Evolutionary conservation across 2,329 filamentous ascomycete genomes (phyloP).

Genomic region (Trichoderma polysporum): DNA sequence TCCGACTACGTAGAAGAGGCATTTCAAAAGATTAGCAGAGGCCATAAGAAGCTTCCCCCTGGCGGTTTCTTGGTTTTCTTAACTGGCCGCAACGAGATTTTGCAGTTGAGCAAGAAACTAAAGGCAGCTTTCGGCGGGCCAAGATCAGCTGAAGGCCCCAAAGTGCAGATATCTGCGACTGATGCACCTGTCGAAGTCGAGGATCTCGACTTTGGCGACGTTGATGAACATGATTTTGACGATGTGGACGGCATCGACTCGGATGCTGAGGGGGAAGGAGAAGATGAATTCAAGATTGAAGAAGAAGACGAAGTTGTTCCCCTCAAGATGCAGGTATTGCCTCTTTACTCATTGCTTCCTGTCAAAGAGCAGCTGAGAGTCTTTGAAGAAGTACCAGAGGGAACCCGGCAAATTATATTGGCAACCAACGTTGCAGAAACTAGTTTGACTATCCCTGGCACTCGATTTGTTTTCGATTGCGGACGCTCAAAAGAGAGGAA

Average conservation of each 20-base stretch:
- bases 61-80: slow-evolving; percentile 93
- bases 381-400: slow-evolving; percentile 81
- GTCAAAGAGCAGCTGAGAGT: slow-evolving; percentile 89
- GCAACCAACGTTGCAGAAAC: slow-evolving; percentile 98
- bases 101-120: slow-evolving; percentile 74
- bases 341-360: slow-evolving; percentile 87
- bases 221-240: slow-evolving; percentile 62
- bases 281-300: slow-evolving; percentile 68
- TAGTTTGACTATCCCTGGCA: slow-evolving; percentile 92
- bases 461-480: slow-evolving; percentile 93
- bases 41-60: slow-evolving; percentile 84
- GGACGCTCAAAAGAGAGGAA: slow-evolving; percentile 89
- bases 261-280: slow-evolving; percentile 52
- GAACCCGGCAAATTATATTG: slow-evolving; percentile 80
- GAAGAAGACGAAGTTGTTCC: slow-evolving; percentile 60
- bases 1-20: slow-evolving; percentile 89
- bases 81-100: slow-evolving; percentile 91
- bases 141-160: slow-evolving; percentile 58
- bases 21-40: slow-evolving; percentile 81
- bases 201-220: slow-evolving; percentile 77
- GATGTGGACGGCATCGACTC: slow-evolving; percentile 60
- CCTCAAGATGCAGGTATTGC: slow-evolving; percentile 81
- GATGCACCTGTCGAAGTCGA: slow-evolving; percentile 81
- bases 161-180: slow-evolving; percentile 71
- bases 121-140: slow-evolving; percentile 64